Evolutionary conservation across 176 grass and related monocot genomes (phyloP).

Genomic region (Eleusine coracana): DNA sequence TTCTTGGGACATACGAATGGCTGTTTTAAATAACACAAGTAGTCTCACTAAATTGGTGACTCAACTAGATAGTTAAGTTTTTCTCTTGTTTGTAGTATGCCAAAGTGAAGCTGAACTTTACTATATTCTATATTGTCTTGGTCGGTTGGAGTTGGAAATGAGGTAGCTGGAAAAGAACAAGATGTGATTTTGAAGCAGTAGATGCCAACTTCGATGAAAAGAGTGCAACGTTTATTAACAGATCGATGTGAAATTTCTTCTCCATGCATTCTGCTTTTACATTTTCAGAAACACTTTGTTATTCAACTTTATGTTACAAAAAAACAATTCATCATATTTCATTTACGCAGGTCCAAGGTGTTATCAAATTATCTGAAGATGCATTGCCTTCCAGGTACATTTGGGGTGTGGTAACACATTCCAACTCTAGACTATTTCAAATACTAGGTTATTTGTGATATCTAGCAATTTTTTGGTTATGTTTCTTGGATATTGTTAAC

Average conservation of each 20-base stretch:
- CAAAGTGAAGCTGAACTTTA: no score
- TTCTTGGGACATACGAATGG: not conserved
- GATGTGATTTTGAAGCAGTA: not conserved
- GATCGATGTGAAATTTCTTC: not conserved
- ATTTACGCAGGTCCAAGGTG: not conserved
- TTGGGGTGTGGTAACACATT: not conserved
- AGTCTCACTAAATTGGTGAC: not conserved
- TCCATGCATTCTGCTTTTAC: not conserved
- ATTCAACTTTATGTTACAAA: not conserved
- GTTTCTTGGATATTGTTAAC: not conserved
- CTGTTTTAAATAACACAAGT: not conserved
- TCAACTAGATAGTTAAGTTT: not conserved
- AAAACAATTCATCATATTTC: not conserved
- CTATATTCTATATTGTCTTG: not conserved
- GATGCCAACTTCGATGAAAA: not conserved
- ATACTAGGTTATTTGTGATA: not conserved
- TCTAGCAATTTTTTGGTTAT: not conserved
- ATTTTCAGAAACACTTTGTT: not conserved
- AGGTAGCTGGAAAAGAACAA: not conserved
- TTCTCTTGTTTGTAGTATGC: not conserved
- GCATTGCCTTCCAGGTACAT: not conserved
- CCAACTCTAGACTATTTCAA: not conserved
- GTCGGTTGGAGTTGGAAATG: not conserved
- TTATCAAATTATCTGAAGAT: not conserved
- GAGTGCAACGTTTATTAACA: not conserved